Percentiles rank a stretch among this genome's conserved stretches.
phyloP scores from a whole-genome alignment of 2,329 filamentous ascomycete species.

The Fusarium sp. region DNA sequence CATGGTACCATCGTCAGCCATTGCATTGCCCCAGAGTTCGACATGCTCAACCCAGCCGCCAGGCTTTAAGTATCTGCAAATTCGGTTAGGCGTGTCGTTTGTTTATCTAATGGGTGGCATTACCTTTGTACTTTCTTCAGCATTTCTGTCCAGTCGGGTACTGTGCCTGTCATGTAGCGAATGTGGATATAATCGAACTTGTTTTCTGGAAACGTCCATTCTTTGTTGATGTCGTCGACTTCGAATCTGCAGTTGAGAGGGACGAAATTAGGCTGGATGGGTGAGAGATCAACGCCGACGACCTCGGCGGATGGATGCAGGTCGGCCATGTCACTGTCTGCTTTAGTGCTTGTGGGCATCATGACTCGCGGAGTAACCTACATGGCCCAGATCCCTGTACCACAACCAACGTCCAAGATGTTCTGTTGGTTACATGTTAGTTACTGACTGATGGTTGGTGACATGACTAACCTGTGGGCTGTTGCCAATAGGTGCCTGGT shows the following conservation, averaged over 20 bases:
- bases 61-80: conserved; percentile 1
- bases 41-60: conserved; percentile 32
- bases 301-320: conserved; percentile 22
- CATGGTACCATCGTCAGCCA: conserved; percentile 20
- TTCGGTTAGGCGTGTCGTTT: no score
- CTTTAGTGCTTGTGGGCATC: no score
- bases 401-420: conserved; percentile 20
- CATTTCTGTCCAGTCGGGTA: conserved; percentile 22
- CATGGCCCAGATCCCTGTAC: conserved; percentile 33
- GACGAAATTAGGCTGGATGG: conserved; percentile 22
- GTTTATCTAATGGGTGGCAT: accelerated
- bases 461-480: conserved; percentile 1
- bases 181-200: conserved; percentile 31
- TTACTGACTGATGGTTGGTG: accelerated
- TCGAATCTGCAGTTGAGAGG: conserved; percentile 24
- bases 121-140: conserved; percentile 19
- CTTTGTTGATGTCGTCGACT: conserved; percentile 29
- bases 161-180: conserved; percentile 20
- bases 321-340: conserved; percentile 23
- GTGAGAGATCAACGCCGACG: conserved; percentile 22
- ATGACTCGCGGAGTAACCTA: neutral
- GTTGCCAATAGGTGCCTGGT: conserved; percentile 22
- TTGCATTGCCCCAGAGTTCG: conserved; percentile 25
- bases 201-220: conserved; percentile 18
- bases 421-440: neutral